These are phyloP conservation scores for Penicillium psychrofluorescens DNA, from an alignment of 495 filamentous ascomycete species.

Conservation along the genomic window DNA sequence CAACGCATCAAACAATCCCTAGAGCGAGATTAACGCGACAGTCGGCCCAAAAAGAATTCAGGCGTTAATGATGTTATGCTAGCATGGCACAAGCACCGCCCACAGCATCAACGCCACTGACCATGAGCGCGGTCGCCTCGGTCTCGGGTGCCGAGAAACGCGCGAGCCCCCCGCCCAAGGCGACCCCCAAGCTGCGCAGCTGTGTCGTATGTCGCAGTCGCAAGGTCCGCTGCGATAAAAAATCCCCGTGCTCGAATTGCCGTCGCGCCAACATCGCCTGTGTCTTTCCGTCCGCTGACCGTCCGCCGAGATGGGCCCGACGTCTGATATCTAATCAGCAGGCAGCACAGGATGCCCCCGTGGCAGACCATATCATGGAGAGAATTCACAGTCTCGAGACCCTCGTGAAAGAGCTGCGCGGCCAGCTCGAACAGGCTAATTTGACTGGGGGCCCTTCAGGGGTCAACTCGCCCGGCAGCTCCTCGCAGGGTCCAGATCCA, in stretches of 20 bases:
- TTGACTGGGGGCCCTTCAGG: slow-evolving; percentile 10
- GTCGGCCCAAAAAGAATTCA: too few species aligned
- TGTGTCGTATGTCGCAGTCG: slow-evolving; percentile 50
- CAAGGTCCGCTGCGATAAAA: slow-evolving; percentile 66
- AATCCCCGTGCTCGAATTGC: slow-evolving; percentile 60
- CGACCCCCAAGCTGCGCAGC: slow-evolving; percentile 38
- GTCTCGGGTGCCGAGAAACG: slow-evolving; percentile 26
- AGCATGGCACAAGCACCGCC: slow-evolving; percentile 8
- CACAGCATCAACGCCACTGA: not conserved
- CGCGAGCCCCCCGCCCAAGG: slow-evolving; percentile 16
- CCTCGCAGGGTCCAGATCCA: not conserved
- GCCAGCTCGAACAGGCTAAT: slow-evolving; percentile 39
- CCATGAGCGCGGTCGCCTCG: slow-evolving; percentile 5
- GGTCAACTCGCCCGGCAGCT: slow-evolving; percentile 11
- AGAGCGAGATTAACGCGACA: too few species aligned
- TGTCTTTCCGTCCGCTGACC: slow-evolving; percentile 39
- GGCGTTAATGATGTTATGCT: too few species aligned
- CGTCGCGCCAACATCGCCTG: slow-evolving; percentile 53
- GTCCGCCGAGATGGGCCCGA: slow-evolving; percentile 46
- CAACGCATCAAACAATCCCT: too few species aligned
- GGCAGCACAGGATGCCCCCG: slow-evolving; percentile 12
- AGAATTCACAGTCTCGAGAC: slow-evolving; percentile 45
- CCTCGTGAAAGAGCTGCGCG: slow-evolving; percentile 49
- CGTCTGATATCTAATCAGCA: slow-evolving; percentile 19
- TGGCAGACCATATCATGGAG: slow-evolving; percentile 40